phyloP scores from a whole-genome alignment of 1,284 basidiomycete species.

The Puccinia hordei region DNA sequence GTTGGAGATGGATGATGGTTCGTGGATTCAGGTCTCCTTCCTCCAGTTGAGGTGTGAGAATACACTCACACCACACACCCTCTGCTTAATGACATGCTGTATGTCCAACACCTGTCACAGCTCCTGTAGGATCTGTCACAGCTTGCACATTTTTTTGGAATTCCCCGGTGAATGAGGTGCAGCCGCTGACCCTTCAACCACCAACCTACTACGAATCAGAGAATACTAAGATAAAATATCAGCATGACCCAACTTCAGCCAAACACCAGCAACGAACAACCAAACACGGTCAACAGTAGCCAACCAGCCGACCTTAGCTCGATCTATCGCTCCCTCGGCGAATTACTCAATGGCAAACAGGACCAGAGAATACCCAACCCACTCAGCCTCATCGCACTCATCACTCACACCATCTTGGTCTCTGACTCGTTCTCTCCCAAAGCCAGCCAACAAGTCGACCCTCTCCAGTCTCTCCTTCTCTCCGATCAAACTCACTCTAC shows the following conservation, averaged over 20 bases:
- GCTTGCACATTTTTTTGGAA: no score
- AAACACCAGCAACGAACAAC: neutral
- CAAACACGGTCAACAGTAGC: neutral
- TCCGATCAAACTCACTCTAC: neutral
- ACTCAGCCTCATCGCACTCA: conserved; percentile 23
- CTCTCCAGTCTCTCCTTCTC: neutral
- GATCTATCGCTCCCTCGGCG: conserved; percentile 9
- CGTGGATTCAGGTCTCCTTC: no score
- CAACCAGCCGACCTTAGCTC: conserved; percentile 16
- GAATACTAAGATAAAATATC: neutral
- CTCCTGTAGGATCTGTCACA: no score
- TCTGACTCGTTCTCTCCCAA: neutral
- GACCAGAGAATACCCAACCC: neutral
- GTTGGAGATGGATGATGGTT: neutral
- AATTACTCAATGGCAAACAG: neutral
- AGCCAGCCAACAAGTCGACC: neutral
- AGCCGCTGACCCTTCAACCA: no score
- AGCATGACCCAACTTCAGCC: neutral
- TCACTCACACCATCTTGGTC: conserved; percentile 24
- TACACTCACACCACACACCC: no score
- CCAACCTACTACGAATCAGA: neutral
- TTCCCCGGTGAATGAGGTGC: no score
- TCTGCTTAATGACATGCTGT: no score
- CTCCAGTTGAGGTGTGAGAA: no score
- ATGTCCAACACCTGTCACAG: no score